Conservation (phyloP, 2,329 filamentous ascomycete genomes). For the Penicillium corylophilum region DNA sequence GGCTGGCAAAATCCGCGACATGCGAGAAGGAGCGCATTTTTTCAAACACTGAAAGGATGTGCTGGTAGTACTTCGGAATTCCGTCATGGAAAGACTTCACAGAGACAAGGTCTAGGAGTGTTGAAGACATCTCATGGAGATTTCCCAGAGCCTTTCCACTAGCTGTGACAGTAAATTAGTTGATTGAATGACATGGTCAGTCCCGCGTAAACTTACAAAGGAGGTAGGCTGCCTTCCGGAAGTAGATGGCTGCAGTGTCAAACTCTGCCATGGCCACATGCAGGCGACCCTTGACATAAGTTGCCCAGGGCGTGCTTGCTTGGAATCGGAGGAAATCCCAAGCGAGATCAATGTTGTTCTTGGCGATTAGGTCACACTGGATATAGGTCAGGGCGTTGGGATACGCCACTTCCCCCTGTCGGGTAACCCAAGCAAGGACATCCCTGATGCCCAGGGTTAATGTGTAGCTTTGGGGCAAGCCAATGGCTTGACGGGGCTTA, state of each 20-base stretch:
- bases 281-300: slow-evolving; percentile 81
- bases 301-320: slow-evolving; percentile 57
- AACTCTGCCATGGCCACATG: slow-evolving; percentile 72
- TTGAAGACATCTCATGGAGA: slow-evolving; percentile 50
- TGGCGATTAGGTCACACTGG: slow-evolving; percentile 65
- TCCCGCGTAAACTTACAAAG: slow-evolving; percentile 64
- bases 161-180: slow-evolving; percentile 31
- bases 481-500: slow-evolving; percentile 42
- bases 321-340: slow-evolving; percentile 67
- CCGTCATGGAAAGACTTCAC: slow-evolving; percentile 68
- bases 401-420: slow-evolving; percentile 56
- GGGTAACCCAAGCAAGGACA: slow-evolving; percentile 46
- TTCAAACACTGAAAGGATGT: slow-evolving; percentile 81
- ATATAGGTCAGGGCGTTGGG: slow-evolving; percentile 65
- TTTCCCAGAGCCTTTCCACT: slow-evolving; percentile 47
- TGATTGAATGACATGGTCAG: not conserved
- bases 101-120: slow-evolving; percentile 74
- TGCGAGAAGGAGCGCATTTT: slow-evolving; percentile 72
- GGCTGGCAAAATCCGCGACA: slow-evolving; percentile 77
- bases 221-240: slow-evolving; percentile 78
- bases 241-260: slow-evolving; percentile 69
- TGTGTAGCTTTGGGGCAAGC: slow-evolving; percentile 42
- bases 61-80: slow-evolving; percentile 79
- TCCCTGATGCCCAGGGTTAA: slow-evolving; percentile 46
- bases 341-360: slow-evolving; percentile 66